phyloP scores from a whole-genome alignment of 1,284 basidiomycete genomes.

The Naganishia cerealis region DNA sequence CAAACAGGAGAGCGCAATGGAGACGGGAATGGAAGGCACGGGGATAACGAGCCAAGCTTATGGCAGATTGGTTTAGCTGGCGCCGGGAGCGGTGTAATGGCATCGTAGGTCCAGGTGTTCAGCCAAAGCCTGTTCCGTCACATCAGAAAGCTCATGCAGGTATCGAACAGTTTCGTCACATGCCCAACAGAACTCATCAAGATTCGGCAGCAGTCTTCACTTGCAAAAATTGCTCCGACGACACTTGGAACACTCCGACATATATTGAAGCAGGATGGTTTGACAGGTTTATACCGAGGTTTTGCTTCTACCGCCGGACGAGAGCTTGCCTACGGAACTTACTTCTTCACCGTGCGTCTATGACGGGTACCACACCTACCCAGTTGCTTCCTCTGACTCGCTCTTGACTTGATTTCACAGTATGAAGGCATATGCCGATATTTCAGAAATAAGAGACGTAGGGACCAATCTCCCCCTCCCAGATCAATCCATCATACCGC shows the following conservation, averaged over 20 bases:
- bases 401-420: conserved; percentile 31
- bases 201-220: conserved; percentile 69
- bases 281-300: conserved; percentile 74
- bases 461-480: conserved; percentile 37
- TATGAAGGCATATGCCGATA: conserved; percentile 74
- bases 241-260: conserved; percentile 59
- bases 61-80: conserved; percentile 72
- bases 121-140: conserved; percentile 4
- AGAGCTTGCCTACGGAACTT: conserved; percentile 77
- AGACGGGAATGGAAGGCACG: conserved; percentile 21
- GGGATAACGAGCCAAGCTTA: conserved; percentile 42
- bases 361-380: conserved; percentile 29
- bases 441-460: conserved; percentile 52
- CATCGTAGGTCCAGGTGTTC: conserved; percentile 62
- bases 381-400: not conserved
- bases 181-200: conserved; percentile 82
- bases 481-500: conserved; percentile 39
- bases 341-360: conserved; percentile 68
- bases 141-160: conserved; percentile 1
- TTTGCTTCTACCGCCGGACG: conserved; percentile 68
- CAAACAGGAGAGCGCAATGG: conserved; percentile 19
- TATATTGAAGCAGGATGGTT: conserved; percentile 62
- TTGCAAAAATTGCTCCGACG: conserved; percentile 53
- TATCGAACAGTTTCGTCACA: conserved; percentile 63
- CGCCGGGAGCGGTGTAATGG: conserved; percentile 70